phyloP scores from a whole-genome alignment of 192 early-diverging fungal genomes.

The Lobosporangium transversale region DNA sequence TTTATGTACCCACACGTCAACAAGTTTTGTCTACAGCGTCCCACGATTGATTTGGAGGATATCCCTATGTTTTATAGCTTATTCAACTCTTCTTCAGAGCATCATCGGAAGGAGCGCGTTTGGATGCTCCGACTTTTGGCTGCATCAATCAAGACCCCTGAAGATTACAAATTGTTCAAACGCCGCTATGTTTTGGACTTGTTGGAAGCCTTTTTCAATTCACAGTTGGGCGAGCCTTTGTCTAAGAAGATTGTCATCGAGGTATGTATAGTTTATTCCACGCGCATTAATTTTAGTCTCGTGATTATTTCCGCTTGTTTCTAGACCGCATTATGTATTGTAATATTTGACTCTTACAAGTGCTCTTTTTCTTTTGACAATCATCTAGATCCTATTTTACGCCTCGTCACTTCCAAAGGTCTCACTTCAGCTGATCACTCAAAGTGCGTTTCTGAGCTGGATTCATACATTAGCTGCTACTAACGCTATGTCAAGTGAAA shows the following conservation, averaged over 20 bases:
- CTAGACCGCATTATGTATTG: too few species aligned
- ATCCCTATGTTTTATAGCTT: slow-evolving; percentile 85
- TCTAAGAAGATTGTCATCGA: slow-evolving; percentile 61
- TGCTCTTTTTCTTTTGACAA: not conserved
- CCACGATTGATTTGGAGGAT: slow-evolving; percentile 80
- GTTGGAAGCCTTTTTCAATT: slow-evolving; percentile 73
- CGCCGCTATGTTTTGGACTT: slow-evolving; percentile 79
- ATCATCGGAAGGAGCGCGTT: slow-evolving; percentile 72
- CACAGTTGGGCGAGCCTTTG: slow-evolving; percentile 68
- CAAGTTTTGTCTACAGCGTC: slow-evolving; percentile 77
- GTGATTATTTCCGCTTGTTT: slow-evolving; percentile 16
- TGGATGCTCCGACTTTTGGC: slow-evolving; percentile 79
- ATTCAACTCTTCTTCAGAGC: slow-evolving; percentile 73
- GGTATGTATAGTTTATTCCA: slow-evolving; percentile 50
- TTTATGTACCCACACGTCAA: slow-evolving; percentile 82
- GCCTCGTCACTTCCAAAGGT: slow-evolving; percentile 63
- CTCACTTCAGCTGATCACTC: slow-evolving; percentile 66
- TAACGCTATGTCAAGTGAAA: slow-evolving; percentile 16
- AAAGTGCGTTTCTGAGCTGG: slow-evolving; percentile 68
- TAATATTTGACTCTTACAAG: not conserved
- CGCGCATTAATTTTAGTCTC: too few species aligned
- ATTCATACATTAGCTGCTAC: slow-evolving; percentile 50
- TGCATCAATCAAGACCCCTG: slow-evolving; percentile 62
- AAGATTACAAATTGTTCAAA: slow-evolving; percentile 76
- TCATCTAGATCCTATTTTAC: slow-evolving; percentile 65